Conservation (phyloP, 805 yeast species). For the Ogataea pilisensis region DNA sequence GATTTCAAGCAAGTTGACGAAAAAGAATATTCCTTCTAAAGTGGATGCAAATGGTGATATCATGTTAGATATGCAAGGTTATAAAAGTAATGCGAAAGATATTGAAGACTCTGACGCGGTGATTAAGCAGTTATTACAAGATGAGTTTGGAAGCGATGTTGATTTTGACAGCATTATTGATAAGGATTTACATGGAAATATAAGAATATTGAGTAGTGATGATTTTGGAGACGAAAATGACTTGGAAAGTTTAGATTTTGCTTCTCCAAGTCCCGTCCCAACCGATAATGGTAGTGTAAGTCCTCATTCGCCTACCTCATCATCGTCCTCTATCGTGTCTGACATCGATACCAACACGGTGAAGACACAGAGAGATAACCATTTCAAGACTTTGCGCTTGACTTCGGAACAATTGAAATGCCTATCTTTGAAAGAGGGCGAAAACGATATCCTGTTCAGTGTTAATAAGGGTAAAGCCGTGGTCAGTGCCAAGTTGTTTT, state of each 20-base stretch:
- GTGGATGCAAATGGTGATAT: slow-evolving; percentile 88
- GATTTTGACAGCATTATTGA: slow-evolving; percentile 43
- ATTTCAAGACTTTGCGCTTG: slow-evolving; percentile 82
- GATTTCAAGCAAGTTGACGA: slow-evolving; percentile 59
- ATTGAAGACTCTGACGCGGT: slow-evolving; percentile 72
- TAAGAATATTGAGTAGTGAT: slow-evolving; percentile 42
- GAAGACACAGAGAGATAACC: slow-evolving; percentile 30
- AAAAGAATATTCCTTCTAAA: slow-evolving; percentile 80
- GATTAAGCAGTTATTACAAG: slow-evolving; percentile 66
- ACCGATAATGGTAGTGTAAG: neutral
- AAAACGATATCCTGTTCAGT: slow-evolving; percentile 71
- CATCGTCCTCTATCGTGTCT: slow-evolving; percentile 24
- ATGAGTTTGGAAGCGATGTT: slow-evolving; percentile 61
- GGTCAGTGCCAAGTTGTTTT: slow-evolving; percentile 65
- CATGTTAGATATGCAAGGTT: slow-evolving; percentile 91
- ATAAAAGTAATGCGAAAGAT: slow-evolving; percentile 79
- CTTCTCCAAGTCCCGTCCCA: neutral
- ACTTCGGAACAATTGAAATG: slow-evolving; percentile 84
- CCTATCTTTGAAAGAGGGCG: slow-evolving; percentile 72
- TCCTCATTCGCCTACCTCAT: slow-evolving; percentile 18
- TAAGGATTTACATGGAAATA: slow-evolving; percentile 65
- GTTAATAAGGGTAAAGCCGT: slow-evolving; percentile 81
- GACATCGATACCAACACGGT: slow-evolving; percentile 22
- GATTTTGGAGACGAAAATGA: slow-evolving; percentile 19
- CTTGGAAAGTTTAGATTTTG: slow-evolving; percentile 10